phyloP scores from a whole-genome alignment of 805 yeast species.

The Pichia rugopelliculosa region DNA sequence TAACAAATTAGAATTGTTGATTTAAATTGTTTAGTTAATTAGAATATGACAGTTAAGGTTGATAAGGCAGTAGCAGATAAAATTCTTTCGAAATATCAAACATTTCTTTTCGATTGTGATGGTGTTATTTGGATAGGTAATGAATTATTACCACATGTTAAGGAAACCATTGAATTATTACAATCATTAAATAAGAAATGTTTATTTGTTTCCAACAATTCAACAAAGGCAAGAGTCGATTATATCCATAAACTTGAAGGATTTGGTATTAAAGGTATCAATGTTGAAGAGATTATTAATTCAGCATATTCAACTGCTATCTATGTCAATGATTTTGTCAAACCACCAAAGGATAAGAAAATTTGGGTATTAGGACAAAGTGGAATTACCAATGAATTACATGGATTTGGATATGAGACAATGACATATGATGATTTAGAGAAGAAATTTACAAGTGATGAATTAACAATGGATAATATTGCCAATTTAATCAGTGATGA shows the following conservation, averaged over 20 bases:
- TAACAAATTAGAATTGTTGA: too few species aligned
- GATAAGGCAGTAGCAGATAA: conserved; percentile 39
- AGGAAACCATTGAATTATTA: conserved; percentile 65
- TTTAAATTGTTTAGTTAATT: too few species aligned
- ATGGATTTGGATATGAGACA: conserved; percentile 62
- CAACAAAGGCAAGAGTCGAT: conserved; percentile 78
- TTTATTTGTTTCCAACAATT: conserved; percentile 91
- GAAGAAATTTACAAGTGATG: conserved; percentile 16
- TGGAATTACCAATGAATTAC: conserved; percentile 78
- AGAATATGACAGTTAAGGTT: conserved; percentile 42
- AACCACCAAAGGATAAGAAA: conserved; percentile 67
- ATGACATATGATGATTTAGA: conserved; percentile 56
- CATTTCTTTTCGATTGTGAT: conserved; percentile 92
- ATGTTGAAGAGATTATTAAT: conserved; percentile 71
- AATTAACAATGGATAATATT: conserved; percentile 45
- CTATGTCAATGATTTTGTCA: conserved; percentile 67
- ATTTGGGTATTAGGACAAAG: conserved; percentile 85
- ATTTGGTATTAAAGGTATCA: conserved; percentile 40
- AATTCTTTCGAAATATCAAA: conserved; percentile 64
- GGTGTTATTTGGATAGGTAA: conserved; percentile 95
- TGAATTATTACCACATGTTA: conserved; percentile 67
- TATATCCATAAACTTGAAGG: conserved; percentile 71
- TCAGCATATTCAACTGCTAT: conserved; percentile 89
- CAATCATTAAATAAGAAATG: conserved; percentile 52
- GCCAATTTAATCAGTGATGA: conserved; percentile 57